Base-by-base conservation (phyloP, 257 asterid species). In the Lycium barbarum region DNA sequence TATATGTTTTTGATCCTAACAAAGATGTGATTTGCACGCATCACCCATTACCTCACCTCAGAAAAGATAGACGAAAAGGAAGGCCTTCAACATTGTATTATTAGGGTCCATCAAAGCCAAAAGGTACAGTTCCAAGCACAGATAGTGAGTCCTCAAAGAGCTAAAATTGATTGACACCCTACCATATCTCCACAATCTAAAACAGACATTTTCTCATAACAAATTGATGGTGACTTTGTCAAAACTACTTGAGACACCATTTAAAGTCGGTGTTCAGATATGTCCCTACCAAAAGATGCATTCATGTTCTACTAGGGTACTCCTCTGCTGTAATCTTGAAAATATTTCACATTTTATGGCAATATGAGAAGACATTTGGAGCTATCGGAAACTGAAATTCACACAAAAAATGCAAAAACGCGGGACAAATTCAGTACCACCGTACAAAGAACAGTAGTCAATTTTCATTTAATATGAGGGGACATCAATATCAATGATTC, bases 351-450 rank as follows among this genome's bases (percentile, higher is more conserved):
- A 53, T 53, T 26, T 76, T 51, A 26, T 76, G 20, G 63, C 81
- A 14, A 14, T 51, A 26, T 17, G 63, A 76, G 47, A 51, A 47
- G 61, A 73, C 81, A 11, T 73, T 49, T 51, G 0, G 0, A 49
- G 81, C 81, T 49, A 26, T 13, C 22, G 26, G 22, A 14, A 76
- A 3, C 26, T 76, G 47, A 26, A 49, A 26, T 14, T 76, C 81
- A 49, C 20, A 49, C 22, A 13, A 10, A 14, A 76, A 51, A 26
- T 15, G 13, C 62, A 7, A 49, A 51, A 51, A 26, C 47, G 49
- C 17, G 15, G 82, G 82, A 78, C 82, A 78, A 4, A 53, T 33
- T 53, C 66, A 78, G 82, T 78, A 78, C 82, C 26, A 78, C 14
- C 65, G 82, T 78, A 78, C 82, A 33, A 33, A 78, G 2, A 78